Evolutionary conservation across 805 yeast genomes (phyloP), one percentile per base, ranked within the genome.

Genomic region (Lachancea lanzarotensis): DNA sequence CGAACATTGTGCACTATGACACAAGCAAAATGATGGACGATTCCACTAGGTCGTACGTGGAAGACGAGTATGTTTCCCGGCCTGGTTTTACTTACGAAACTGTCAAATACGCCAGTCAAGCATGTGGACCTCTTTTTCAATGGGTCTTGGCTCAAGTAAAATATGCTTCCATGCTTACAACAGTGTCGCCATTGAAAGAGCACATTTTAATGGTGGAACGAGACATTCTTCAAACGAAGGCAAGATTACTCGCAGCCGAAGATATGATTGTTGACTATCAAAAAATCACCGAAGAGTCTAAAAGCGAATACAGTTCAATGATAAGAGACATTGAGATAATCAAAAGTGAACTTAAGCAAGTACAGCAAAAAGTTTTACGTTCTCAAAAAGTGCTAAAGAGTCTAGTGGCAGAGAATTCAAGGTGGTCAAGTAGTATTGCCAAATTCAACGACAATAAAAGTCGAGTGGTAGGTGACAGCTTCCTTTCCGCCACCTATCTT

Each of bases 121-220:
- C 97, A 0, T 88, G 97, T 67, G 98, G 96, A 0, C 98, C 98
- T 0, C 67, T 91, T 30, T 57, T 84, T 16, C 81, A 81, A 49
- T 91, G 98, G 98, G 90, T 89, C 0, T 73, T 74, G 43, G 97
- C 98, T 0, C 97, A 91, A 51, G 70, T 89, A n/a, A 68, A 73
- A n/a, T 91, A 83, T 57, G 76, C 91, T 0, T 57, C 76, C 1
- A 83, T 89, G 18, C 66, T 87, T 36, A 83, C 84, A 31, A 75
- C 72, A 41, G 75, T 91, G 20, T 84, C 78, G 0, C 98, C 98
- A 0, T 63, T 91, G 53, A 68, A 80, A 45, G 69, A 69, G 4
- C 95, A 89, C 52, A 84, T 88, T 3, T 55, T 54, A 7, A 55
- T 50, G 3, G 69, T 91, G 8, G 91, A 89, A 56, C 57, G 57